phyloP scores from a whole-genome alignment of 2,329 filamentous ascomycete species.

The Drechslera avenae region DNA sequence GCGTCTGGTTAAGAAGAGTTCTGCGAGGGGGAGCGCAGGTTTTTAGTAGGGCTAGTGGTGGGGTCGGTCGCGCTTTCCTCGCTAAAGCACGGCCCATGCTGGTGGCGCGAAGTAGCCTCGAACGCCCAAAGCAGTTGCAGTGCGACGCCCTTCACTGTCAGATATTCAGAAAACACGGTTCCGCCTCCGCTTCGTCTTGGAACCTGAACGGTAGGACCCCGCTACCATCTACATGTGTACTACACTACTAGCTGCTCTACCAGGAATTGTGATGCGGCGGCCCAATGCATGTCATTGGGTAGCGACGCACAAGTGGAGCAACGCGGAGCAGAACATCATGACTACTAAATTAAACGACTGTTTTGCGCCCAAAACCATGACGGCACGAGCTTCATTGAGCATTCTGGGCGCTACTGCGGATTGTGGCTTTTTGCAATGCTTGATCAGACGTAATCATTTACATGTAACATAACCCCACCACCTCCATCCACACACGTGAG shows the following conservation, averaged over 20 bases:
- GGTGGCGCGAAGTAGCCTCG: slow-evolving; percentile 19
- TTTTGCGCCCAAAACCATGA: slow-evolving; percentile 5
- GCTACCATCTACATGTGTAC: background rate
- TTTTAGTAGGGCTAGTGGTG: slow-evolving; percentile 23
- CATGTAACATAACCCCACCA: too few species aligned
- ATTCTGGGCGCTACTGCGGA: background rate
- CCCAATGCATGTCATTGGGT: slow-evolving; percentile 25
- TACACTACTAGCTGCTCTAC: slow-evolving; percentile 2
- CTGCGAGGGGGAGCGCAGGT: slow-evolving; percentile 21
- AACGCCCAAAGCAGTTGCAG: slow-evolving; percentile 10
- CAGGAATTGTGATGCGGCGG: slow-evolving; percentile 8
- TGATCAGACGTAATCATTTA: background rate
- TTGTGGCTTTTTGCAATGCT: background rate
- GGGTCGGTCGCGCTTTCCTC: slow-evolving; percentile 23
- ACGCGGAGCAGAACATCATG: slow-evolving; percentile 9
- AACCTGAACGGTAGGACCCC: background rate
- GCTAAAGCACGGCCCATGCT: slow-evolving; percentile 19
- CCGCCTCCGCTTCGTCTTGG: background rate
- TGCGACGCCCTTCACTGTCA: slow-evolving; percentile 20
- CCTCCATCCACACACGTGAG: too few species aligned
- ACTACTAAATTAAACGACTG: slow-evolving; percentile 6
- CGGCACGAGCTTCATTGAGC: background rate
- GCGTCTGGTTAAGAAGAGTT: slow-evolving; percentile 21
- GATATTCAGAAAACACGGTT: background rate
- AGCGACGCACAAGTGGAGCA: slow-evolving; percentile 15